phyloP scores from a whole-genome alignment of 768 basidiomycete species.

The Mycena latifolia region DNA sequence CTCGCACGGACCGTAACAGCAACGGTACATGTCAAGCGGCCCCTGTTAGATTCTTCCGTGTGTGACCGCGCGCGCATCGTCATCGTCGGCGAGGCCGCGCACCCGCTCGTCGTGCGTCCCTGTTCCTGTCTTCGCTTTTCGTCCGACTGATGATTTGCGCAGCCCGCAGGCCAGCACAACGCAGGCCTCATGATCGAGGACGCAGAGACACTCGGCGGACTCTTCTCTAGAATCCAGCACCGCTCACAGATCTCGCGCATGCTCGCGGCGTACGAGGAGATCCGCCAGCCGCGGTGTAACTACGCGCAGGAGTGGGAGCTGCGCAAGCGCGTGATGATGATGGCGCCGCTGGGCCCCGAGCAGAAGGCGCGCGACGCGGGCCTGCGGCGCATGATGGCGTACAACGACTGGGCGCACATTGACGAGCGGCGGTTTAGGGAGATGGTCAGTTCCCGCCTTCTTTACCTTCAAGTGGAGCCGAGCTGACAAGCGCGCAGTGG shows the following conservation, averaged over 20 bases:
- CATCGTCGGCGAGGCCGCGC: constrained; percentile 72
- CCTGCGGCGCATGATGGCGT: constrained; percentile 50
- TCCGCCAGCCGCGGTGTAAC: constrained; percentile 65
- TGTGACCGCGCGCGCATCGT: constrained; percentile 61
- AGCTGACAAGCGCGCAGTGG: constrained; percentile 46
- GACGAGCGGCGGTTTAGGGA: constrained; percentile 58
- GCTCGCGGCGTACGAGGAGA: constrained; percentile 68
- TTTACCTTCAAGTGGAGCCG: neutral
- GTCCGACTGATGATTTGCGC: neutral
- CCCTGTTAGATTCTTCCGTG: constrained; percentile 59
- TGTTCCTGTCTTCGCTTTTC: neutral
- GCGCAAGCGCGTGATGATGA: constrained; percentile 58
- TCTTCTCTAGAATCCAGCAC: constrained; percentile 66
- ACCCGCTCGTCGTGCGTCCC: constrained; percentile 61
- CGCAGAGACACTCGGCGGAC: constrained; percentile 67
- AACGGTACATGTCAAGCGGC: constrained; percentile 44
- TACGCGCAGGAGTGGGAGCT: constrained; percentile 60
- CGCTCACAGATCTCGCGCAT: constrained; percentile 63
- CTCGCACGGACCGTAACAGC: constrained; percentile 45
- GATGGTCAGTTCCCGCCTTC: constrained; percentile 41
- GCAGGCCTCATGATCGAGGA: constrained; percentile 71
- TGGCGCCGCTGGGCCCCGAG: constrained; percentile 55
- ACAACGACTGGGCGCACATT: constrained; percentile 53
- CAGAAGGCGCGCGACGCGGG: constrained; percentile 59
- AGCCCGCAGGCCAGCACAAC: constrained; percentile 69